A percentile compares a stretch with the other conserved stretches of the same genome.
Conservation (phyloP, 2,329 filamentous ascomycete genomes). For the Fusarium annulatum region DNA sequence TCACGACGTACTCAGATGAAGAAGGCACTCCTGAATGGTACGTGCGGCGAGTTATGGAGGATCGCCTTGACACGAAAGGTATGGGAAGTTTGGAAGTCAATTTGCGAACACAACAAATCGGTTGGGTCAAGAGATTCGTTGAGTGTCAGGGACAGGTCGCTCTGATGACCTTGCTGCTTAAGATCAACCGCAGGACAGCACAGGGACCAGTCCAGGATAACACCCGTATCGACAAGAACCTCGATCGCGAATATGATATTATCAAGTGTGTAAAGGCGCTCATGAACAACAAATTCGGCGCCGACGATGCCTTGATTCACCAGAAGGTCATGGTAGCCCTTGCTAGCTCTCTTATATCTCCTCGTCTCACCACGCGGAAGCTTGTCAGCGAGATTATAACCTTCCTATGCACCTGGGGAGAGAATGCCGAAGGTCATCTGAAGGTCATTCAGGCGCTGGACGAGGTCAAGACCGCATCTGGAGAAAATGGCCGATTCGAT, state of each 20-base stretch:
- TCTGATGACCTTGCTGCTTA: conserved; percentile 90
- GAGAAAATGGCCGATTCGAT: conserved; percentile 95
- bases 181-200: conserved; percentile 89
- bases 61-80: conserved; percentile 90
- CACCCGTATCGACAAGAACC: conserved; percentile 75
- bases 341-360: conserved; percentile 86
- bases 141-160: conserved; percentile 98
- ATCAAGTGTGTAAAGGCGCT: conserved; percentile 96
- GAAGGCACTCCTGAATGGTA: conserved; percentile 99
- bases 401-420: conserved; percentile 94
- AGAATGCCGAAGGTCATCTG: conserved; percentile 83
- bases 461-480: conserved; percentile 85
- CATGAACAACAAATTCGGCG: conserved; percentile 99
- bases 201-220: conserved; percentile 74
- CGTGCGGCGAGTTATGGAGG: conserved; percentile 95
- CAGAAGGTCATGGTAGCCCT: conserved; percentile 91
- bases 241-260: conserved; percentile 95
- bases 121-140: conserved; percentile 96
- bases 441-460: conserved; percentile 96
- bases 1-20: conserved; percentile 85
- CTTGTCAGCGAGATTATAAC: conserved; percentile 96
- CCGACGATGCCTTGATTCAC: conserved; percentile 91
- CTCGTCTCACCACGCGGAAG: conserved; percentile 90
- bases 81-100: conserved; percentile 94
- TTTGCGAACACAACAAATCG: conserved; percentile 93